These are phyloP conservation scores for Jatropha curcas DNA, from an alignment of 345 rosid species.

Conservation along the genomic window DNA sequence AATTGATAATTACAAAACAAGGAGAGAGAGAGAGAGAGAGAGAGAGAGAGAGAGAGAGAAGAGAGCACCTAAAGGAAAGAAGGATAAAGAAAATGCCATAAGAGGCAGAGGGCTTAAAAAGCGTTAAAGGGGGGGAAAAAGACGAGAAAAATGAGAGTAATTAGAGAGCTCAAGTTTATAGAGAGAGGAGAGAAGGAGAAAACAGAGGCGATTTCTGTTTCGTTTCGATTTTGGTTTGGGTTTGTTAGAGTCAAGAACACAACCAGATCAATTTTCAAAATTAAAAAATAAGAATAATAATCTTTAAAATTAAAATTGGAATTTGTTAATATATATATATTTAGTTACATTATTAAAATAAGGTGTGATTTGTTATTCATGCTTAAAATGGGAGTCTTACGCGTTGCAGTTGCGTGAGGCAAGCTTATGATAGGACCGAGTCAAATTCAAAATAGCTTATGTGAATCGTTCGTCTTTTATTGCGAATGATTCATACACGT, in stretches of 20 bases:
- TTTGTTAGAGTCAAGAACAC: not conserved
- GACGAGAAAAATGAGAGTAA: slow-evolving; percentile 2
- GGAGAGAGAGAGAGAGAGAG: not conserved
- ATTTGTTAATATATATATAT: not conserved
- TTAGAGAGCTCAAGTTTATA: slow-evolving; percentile 1
- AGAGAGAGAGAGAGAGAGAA: not conserved
- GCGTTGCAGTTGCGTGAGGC: slow-evolving; percentile 20
- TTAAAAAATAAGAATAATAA: not conserved
- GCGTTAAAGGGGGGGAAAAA: not conserved
- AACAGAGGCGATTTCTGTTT: slow-evolving; percentile 18
- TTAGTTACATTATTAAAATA: slow-evolving; percentile 9
- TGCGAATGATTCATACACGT: slow-evolving; percentile 20
- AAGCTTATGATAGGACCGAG: slow-evolving; percentile 25
- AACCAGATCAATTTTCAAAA: not conserved
- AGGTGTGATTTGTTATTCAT: not conserved
- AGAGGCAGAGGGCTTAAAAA: not conserved
- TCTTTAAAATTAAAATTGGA: not conserved
- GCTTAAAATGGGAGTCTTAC: slow-evolving; percentile 18
- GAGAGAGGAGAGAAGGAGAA: slow-evolving; percentile 13
- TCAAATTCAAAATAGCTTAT: slow-evolving; percentile 25
- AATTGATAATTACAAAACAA: not conserved
- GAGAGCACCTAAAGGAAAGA: slow-evolving; percentile 17
- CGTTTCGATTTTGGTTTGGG: slow-evolving; percentile 13
- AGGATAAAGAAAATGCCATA: slow-evolving; percentile 30
- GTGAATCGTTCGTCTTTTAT: not conserved